These are phyloP conservation scores for Irpex rosettiformis DNA, from an alignment of 1,284 basidiomycete species.

Conservation along the genomic window DNA sequence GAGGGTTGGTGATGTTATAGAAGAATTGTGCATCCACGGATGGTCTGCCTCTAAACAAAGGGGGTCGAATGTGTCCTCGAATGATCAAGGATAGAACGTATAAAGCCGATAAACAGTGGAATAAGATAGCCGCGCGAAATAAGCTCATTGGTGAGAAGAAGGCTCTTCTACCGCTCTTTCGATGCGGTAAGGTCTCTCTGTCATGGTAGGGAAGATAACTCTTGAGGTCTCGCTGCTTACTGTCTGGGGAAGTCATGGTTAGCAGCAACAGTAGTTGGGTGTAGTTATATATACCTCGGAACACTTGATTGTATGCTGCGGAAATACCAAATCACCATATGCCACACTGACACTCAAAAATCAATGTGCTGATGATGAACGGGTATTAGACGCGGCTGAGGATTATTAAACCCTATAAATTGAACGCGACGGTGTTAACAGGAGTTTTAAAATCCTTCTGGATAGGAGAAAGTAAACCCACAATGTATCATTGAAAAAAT, in stretches of 20 bases:
- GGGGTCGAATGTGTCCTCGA: not conserved
- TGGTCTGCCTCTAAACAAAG: not conserved
- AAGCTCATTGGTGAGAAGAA: not conserved
- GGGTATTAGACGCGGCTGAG: too few species aligned
- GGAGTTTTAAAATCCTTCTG: too few species aligned
- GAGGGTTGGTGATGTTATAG: constrained; percentile 3
- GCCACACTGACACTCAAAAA: too few species aligned
- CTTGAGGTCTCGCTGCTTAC: not conserved
- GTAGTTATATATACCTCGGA: not conserved
- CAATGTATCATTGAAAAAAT: too few species aligned
- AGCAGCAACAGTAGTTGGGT: not conserved
- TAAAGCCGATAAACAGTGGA: not conserved
- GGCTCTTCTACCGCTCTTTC: not conserved
- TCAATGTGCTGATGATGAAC: too few species aligned
- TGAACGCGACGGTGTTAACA: too few species aligned
- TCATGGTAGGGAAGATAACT: not conserved
- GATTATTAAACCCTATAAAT: too few species aligned
- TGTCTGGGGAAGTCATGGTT: not conserved
- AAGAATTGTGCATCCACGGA: not conserved
- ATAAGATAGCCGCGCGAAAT: not conserved
- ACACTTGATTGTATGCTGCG: not conserved
- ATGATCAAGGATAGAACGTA: not conserved
- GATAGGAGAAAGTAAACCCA: too few species aligned
- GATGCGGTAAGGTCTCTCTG: not conserved
- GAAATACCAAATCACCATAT: not conserved